Evolutionary conservation across 1,284 basidiomycete species (phyloP), one percentile per base, ranked within the genome.

Genomic region (Chalciporus sp.): DNA sequence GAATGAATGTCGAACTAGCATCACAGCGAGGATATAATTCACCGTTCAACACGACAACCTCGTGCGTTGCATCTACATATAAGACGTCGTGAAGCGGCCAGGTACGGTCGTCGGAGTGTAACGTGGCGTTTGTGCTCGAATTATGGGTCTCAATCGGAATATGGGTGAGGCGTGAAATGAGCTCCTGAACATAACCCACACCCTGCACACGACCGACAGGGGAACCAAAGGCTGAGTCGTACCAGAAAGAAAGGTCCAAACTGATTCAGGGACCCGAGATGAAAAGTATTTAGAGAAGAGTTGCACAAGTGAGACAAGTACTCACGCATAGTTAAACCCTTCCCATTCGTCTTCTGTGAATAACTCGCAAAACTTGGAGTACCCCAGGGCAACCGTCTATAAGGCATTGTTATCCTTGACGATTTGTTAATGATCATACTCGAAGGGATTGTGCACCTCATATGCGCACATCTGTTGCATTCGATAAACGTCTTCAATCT

Each of bases 281-380:
- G 17, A 1, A 26, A 2, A 9, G 1, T 4, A 2, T 9, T 19
- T 23, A 7, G 14, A 17, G 17, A 5, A 19, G 16, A 33, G 39
- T 17, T 17, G 35, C n/a, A 16, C n/a, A 37, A 37, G n/a, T 9
- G 35, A 37, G 7, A n/a, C 1, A 3, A 20, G 7, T 6, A 76
- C 86, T 57, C 63, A 90, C 83, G 85, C 77, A 57, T 95, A 95
- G 68, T 93, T 83, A 69, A 92, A 95, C 11, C 91, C 92, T 61
- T 88, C 82, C 88, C 93, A 95, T 69, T 97, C 94, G 43, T 92
- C 86, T 65, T 89, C 78, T 0, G 90, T 94, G 72, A 98, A 98
- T 1, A 98, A 76, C 48, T 84, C 82, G 63, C 95, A 98, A 73
- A 96, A 97, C 60, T 85, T 87, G 27, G 90, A 93, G 66, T 90